Conservation (phyloP, 768 basidiomycete species). For the Podaxis rugospora region DNA sequence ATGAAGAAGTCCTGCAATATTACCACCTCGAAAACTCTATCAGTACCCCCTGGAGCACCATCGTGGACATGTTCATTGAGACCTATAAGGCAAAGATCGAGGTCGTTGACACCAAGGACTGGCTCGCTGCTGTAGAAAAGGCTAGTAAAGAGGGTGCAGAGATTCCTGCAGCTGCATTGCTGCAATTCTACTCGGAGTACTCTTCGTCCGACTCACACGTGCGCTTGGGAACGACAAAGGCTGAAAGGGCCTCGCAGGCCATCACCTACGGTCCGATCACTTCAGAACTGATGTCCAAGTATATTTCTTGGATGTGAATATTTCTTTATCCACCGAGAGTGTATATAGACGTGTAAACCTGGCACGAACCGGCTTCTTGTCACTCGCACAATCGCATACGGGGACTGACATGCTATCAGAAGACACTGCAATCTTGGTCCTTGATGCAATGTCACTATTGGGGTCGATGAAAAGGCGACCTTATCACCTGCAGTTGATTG, state of each 20-base stretch:
- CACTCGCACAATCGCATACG: no score
- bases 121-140: conserved; percentile 6
- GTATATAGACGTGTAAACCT: no score
- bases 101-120: conserved; percentile 3
- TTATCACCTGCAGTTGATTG: no score
- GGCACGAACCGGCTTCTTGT: no score
- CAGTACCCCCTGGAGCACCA: conserved; percentile 5
- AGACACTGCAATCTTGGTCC: no score
- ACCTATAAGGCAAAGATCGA: neutral
- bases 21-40: conserved; percentile 13
- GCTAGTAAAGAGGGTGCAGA: neutral
- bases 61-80: neutral
- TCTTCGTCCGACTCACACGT: neutral
- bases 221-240: conserved; percentile 1
- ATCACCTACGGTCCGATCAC: conserved; percentile 5
- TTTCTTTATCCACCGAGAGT: neutral
- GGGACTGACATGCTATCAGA: no score
- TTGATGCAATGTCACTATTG: no score
- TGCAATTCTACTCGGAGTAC: conserved; percentile 7
- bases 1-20: conserved; percentile 4
- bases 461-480: no score
- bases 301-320: conserved; percentile 6
- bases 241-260: neutral
- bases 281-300: conserved; percentile 7
- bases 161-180: conserved; percentile 5